Percentiles rank a stretch among this genome's conserved stretches.
These are phyloP conservation scores for Azolla pinnata DNA, from an alignment of 75 land plant species.

Conservation along the genomic window DNA sequence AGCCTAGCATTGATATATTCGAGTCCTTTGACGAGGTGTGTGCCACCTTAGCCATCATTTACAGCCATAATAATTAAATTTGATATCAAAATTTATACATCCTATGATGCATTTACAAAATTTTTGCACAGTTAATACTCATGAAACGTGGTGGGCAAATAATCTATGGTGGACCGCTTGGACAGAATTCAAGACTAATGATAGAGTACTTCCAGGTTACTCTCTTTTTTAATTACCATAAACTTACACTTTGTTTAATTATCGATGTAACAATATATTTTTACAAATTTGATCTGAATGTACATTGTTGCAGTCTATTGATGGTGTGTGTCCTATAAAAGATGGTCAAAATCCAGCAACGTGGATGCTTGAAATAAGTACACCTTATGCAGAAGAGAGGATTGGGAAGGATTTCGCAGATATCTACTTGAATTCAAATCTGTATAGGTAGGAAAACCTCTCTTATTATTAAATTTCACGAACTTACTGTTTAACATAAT, in stretches of 20 bases:
- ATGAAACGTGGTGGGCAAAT: slow-evolving; percentile 80
- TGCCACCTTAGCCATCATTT: too few species aligned
- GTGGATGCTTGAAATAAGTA: slow-evolving; percentile 81
- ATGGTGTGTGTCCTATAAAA: slow-evolving; percentile 24
- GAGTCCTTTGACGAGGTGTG: slow-evolving; percentile 30
- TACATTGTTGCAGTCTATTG: not conserved
- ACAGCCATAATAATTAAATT: too few species aligned
- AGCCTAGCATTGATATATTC: slow-evolving; percentile 36
- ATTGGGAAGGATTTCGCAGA: slow-evolving; percentile 40
- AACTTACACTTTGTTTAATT: not conserved
- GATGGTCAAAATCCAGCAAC: slow-evolving; percentile 80
- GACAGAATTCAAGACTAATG: slow-evolving; percentile 42
- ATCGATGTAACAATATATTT: too few species aligned
- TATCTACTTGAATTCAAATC: slow-evolving; percentile 15
- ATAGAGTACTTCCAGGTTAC: slow-evolving; percentile 65
- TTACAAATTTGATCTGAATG: not conserved
- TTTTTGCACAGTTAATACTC: slow-evolving; percentile 44
- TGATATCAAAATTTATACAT: too few species aligned
- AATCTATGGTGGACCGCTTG: slow-evolving; percentile 69
- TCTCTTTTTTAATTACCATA: not conserved
- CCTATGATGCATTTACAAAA: too few species aligned
- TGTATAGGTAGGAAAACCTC: slow-evolving; percentile 24
- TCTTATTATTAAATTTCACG: too few species aligned
- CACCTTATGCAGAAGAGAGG: slow-evolving; percentile 37
- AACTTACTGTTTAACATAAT: too few species aligned